Conservation (phyloP, 23 red algal genomes). For the Pyropia haitanensis region DNA sequence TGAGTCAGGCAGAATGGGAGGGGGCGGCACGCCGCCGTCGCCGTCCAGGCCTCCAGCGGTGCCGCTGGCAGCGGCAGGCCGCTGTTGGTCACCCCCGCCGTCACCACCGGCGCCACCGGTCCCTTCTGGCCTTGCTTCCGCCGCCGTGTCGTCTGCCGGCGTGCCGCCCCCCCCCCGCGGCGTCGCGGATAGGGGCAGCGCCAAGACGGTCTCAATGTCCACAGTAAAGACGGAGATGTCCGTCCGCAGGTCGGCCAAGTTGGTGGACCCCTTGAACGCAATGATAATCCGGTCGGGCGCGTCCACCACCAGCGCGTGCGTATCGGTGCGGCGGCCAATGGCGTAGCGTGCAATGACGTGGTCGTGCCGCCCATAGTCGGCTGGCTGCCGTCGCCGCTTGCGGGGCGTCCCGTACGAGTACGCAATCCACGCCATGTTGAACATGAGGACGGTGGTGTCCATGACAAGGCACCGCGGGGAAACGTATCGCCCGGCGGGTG, state of each 20-base stretch:
- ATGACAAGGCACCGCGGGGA: conserved; percentile 45
- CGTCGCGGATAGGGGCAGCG: conserved; percentile 11
- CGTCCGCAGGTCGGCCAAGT: conserved; percentile 40
- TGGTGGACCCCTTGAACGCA: conserved; percentile 62
- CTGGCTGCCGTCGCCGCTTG: background rate
- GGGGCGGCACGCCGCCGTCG: no score
- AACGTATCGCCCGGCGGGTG: conserved; percentile 1
- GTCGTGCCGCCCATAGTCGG: conserved; percentile 8
- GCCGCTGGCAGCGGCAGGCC: no score
- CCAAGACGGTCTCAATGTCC: no score
- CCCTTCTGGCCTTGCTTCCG: background rate
- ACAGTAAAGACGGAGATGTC: conserved; percentile 33
- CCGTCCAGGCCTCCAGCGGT: no score
- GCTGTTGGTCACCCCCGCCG: conserved; percentile 4
- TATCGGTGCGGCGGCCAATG: conserved; percentile 30
- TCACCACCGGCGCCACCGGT: background rate
- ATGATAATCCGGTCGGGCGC: conserved; percentile 59
- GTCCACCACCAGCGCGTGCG: conserved; percentile 55
- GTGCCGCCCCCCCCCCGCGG: conserved; percentile 1
- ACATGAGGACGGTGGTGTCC: conserved; percentile 46
- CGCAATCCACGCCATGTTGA: conserved; percentile 73
- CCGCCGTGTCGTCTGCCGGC: background rate
- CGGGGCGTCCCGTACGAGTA: conserved; percentile 56
- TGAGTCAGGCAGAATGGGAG: no score
- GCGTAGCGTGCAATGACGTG: background rate